Base-by-base conservation (phyloP, 192 early-diverging fungal species). In the Mortierella hygrophila region DNA sequence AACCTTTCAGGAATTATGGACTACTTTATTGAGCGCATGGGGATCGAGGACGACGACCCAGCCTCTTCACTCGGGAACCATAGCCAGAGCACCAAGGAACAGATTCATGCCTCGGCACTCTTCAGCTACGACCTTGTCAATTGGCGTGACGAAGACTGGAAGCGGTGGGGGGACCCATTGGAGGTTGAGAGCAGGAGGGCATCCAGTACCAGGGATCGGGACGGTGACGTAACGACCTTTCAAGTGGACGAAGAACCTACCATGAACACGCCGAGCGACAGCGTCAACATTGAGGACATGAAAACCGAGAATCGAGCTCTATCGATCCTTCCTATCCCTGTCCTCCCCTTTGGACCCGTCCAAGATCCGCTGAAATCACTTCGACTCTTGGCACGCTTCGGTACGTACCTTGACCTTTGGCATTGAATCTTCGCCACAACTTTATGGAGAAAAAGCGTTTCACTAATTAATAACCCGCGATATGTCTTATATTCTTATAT, bases 141-240 rank as follows among this genome's bases (percentile, higher is more conserved):
- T 75, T 91, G 84, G 90, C 84, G 87, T 71, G 90, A 93, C 54
- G 91, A 92, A 44, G 90, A 93, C 55, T 93, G 92, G 92, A 86
- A 88, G 75, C 68, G 81, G 49, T 89, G 85, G 89, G 82, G 40
- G 26, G 72, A 75, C 16, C 32, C 47, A 23, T 32, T 32, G 60
- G 74, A 63, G 44, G 72, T 78, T 41, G 32, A 32, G 15, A 29
- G 74, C 46, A 46, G 70, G 44, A 63, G 40, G 29, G 70, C 52
- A 15, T 49, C 74, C 4, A 70, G 35, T 77, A 68, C 16, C 8
- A 71, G 49, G 4, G 35, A 44, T 5, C 29, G 21, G 44, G 42
- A 40, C 29, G 21, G 42, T 4, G 71, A 79, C 4, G 78, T 87
- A 20, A 49, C 75, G n/a, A 26, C 72, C 1, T 85, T 85, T 70